Evolutionary conservation across 2,329 filamentous ascomycete genomes (phyloP).

Genomic region (Colletotrichum ledebouriae): DNA sequence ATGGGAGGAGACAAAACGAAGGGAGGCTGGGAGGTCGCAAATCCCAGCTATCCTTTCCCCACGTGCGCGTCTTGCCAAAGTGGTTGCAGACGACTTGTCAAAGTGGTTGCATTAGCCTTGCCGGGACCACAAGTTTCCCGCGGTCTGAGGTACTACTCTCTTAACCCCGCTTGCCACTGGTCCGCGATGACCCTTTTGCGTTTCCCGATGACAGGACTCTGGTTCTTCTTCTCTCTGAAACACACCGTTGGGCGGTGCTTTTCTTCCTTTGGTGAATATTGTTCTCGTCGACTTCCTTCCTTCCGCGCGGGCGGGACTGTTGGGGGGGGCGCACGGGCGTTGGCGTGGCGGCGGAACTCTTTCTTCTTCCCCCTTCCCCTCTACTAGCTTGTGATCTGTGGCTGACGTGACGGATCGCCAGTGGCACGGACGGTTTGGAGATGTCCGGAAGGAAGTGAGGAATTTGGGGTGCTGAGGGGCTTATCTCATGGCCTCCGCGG

Average conservation of each 20-base stretch:
- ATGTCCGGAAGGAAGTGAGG: conserved; percentile 41
- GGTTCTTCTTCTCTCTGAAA: background rate
- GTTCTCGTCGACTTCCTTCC: no score
- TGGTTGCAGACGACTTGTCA: conserved; percentile 32
- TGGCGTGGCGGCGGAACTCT: no score
- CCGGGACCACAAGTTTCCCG: background rate
- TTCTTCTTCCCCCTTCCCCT: background rate
- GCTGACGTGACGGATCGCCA: conserved; percentile 33
- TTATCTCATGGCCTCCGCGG: conserved; percentile 21
- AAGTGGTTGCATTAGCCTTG: conserved; percentile 42
- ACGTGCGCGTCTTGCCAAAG: conserved; percentile 35
- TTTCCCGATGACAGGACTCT: background rate
- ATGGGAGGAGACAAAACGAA: background rate
- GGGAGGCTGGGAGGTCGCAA: background rate
- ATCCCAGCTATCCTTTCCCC: background rate
- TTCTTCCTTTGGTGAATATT: no score
- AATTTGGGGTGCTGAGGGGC: conserved; percentile 4
- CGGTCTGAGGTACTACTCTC: no score
- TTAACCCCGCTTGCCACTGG: conserved; percentile 18
- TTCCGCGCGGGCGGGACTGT: no score
- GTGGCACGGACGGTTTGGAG: conserved; percentile 41
- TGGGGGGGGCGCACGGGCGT: no score
- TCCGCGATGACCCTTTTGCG: conserved; percentile 8
- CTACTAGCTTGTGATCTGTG: conserved; percentile 30
- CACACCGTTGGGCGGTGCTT: background rate